Conservation (phyloP, 192 early-diverging fungal genomes). For the Backusella morwellensis region DNA sequence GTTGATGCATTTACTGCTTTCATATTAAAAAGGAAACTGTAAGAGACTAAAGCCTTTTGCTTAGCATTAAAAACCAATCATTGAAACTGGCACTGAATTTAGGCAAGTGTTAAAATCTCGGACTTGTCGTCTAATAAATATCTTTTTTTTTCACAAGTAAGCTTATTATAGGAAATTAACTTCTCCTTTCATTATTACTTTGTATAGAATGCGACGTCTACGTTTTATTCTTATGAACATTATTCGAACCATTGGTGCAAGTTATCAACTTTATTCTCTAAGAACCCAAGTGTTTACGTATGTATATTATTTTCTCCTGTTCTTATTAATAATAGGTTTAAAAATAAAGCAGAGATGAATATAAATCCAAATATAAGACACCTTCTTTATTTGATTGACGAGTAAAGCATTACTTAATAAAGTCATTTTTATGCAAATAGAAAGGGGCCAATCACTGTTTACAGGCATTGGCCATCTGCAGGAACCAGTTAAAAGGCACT, state of each 20-base stretch:
- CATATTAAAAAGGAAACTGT: background rate
- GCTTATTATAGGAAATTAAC: background rate
- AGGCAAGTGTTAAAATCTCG: background rate
- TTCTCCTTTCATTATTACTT: background rate
- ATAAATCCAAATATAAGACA: background rate
- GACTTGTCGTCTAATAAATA: background rate
- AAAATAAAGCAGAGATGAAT: background rate
- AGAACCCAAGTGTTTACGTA: background rate
- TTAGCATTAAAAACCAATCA: background rate
- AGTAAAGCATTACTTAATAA: background rate
- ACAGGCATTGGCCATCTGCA: constrained; percentile 6
- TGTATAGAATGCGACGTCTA: background rate
- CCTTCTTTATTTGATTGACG: background rate
- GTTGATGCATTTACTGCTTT: background rate
- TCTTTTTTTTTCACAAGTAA: background rate
- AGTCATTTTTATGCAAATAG: constrained; percentile 7
- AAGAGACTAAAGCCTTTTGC: background rate
- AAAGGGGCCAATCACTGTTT: constrained; percentile 4
- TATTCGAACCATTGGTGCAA: background rate
- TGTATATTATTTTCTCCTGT: too few relatives aligned
- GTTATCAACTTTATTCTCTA: background rate
- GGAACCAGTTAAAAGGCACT: background rate
- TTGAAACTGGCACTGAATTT: background rate
- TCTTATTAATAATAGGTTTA: background rate
- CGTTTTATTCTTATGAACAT: background rate